Evolutionary conservation across 2,329 filamentous ascomycete genomes (phyloP), one percentile per base, ranked within the genome.

Genomic region (Fusarium cicatricum): DNA sequence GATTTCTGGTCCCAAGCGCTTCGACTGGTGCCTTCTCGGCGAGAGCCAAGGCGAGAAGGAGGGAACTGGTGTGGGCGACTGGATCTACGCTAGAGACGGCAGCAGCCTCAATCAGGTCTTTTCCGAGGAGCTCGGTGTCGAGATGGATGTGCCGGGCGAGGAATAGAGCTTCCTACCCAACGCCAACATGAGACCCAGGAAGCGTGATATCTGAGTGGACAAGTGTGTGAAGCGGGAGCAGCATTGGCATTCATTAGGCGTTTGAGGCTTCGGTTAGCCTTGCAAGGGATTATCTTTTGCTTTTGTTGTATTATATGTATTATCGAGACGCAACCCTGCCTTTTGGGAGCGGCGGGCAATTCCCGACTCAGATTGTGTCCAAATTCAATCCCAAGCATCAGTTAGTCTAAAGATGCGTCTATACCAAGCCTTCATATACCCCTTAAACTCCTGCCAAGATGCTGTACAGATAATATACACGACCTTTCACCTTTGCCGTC

Each of bases 1-100:
- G 4, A 80, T 92, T 48, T 93, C 91, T 6, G 95, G 95, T 0
- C 95, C 95, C 12, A 97, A 97, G 78, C 88, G 94, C 54, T 99
- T 89, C 78, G 93, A 98, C 75, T 99, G 91, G 85, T 90, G 96
- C 50, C 74, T 93, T 44, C 67, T 80, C 40, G 86, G 88, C 54
- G 91, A 95, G 67, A 81, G 84, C 28, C 90, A 92, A 68, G 54
- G 55, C 21, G 84, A 92, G 71, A 96, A 96, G 78, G 89, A 93
- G 74, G 92, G 88, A 28, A 89, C 87, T 3, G 88, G 82, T 2
- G 72, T 74, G 10, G 91, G 91, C 26, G 84, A 89, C 60, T 99
- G 95, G 95, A 82, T 98, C 41, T 98, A 97, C 72, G 75, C 91
- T 53, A 83, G 94, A 41, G 93, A 98, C 73, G 89, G 89, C n/a